Conservation (phyloP, 345 rosid genomes). For the Clarkia xantiana region DNA sequence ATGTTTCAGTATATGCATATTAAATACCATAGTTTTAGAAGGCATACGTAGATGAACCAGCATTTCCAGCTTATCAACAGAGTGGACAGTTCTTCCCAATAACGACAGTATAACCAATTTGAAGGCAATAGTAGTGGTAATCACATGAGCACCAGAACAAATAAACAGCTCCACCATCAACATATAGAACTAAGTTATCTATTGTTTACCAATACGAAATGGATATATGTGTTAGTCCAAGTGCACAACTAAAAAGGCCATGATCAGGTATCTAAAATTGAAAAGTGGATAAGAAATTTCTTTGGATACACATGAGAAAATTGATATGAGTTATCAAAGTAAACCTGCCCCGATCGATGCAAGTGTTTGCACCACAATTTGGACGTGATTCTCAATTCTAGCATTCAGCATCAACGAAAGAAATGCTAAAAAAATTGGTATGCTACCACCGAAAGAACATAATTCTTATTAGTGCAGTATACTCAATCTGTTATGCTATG, state of each 20-base stretch:
- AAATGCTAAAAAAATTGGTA: not conserved
- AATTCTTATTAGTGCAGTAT: not conserved
- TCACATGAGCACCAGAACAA: conserved; percentile 2
- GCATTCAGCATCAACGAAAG: conserved; percentile 35
- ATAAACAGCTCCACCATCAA: not conserved
- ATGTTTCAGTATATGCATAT: not conserved
- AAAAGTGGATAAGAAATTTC: not conserved
- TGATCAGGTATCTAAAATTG: conserved; percentile 2
- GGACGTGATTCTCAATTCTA: conserved; percentile 56
- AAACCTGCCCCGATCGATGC: conserved; percentile 86
- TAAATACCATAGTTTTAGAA: not conserved
- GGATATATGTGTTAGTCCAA: conserved; percentile 76
- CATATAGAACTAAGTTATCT: conserved; percentile 49
- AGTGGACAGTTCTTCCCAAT: conserved; percentile 66
- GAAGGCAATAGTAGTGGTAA: conserved; percentile 13
- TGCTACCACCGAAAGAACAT: not conserved
- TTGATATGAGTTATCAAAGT: conserved; percentile 3
- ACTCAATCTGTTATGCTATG: not conserved
- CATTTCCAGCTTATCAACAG: conserved; percentile 80
- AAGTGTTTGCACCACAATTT: conserved; percentile 79
- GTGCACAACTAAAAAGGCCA: conserved; percentile 27
- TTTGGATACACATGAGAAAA: not conserved
- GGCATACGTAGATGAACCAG: conserved; percentile 65
- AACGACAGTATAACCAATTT: conserved; percentile 72
- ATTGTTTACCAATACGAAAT: conserved; percentile 63